phyloP scores from a whole-genome alignment of 495 filamentous ascomycete genomes.

The Astrothelium macrocarpum region DNA sequence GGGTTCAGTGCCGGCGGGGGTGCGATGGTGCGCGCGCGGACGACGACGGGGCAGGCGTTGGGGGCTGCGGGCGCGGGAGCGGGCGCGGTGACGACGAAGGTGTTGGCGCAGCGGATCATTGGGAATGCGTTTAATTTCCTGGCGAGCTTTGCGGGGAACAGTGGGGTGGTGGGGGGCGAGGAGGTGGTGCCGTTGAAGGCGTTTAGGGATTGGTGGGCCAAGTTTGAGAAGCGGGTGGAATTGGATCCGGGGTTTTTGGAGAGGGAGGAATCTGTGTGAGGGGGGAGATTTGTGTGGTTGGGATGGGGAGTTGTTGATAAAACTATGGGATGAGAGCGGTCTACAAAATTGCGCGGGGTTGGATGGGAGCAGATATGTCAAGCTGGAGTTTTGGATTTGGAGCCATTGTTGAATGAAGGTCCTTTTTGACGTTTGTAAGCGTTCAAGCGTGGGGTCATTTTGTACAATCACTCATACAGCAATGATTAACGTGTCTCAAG shows the following conservation, averaged over 20 bases:
- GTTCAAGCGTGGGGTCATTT: neutral
- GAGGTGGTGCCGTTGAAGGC: conserved; percentile 84
- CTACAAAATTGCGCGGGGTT: no score
- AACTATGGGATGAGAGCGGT: no score
- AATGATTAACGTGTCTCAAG: neutral
- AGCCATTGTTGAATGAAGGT: no score
- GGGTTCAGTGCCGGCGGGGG: conserved; percentile 1
- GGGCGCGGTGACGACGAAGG: conserved; percentile 48
- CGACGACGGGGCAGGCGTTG: conserved; percentile 11
- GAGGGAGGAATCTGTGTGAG: conserved; percentile 53
- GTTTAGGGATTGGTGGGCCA: conserved; percentile 95
- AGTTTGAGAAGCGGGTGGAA: conserved; percentile 85
- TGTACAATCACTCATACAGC: neutral
- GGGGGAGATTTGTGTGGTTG: neutral
- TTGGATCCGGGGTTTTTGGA: conserved; percentile 85
- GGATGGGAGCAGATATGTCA: no score
- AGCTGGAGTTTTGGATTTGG: no score
- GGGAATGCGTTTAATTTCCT: conserved; percentile 97
- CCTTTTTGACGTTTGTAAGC: neutral
- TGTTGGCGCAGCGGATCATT: conserved; percentile 86
- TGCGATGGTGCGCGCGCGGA: conserved; percentile 26
- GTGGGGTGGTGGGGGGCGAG: conserved; percentile 41
- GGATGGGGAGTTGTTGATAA: neutral
- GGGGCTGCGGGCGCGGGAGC: neutral
- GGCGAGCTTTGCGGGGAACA: conserved; percentile 65